Conservation (phyloP, 2,329 filamentous ascomycete species). For the Chaetomiaceae sp. region DNA sequence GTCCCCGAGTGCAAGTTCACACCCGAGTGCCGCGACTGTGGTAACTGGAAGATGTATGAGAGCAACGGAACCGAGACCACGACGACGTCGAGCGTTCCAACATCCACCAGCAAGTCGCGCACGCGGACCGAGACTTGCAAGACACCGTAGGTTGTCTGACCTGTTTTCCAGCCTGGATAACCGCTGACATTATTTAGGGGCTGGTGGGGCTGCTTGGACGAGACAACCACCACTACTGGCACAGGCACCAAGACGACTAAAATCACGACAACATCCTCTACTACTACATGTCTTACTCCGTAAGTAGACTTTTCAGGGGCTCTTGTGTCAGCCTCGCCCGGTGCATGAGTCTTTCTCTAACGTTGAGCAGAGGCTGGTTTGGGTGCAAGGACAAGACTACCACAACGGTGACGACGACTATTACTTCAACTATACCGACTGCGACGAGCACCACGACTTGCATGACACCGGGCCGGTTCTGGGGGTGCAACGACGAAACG, state of each 20-base stretch:
- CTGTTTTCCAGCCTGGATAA: background rate
- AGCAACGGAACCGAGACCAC: constrained; percentile 81
- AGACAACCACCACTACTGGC: constrained; percentile 50
- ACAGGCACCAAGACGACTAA: constrained; percentile 41
- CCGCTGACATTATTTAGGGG: constrained; percentile 39
- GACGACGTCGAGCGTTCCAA: constrained; percentile 56
- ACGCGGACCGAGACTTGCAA: constrained; percentile 82
- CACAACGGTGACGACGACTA: constrained; percentile 33
- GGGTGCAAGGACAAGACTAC: constrained; percentile 56
- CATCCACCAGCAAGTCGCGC: constrained; percentile 52
- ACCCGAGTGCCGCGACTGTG: constrained; percentile 81
- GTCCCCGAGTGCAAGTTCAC: constrained; percentile 75
- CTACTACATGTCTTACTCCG: constrained; percentile 38
- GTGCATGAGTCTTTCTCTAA: constrained; percentile 44
- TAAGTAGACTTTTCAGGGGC: constrained; percentile 33
- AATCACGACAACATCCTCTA: constrained; percentile 38
- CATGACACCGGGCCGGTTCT: constrained; percentile 51
- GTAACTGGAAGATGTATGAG: constrained; percentile 89
- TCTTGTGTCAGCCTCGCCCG: background rate
- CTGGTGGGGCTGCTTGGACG: constrained; percentile 81
- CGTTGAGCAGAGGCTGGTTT: constrained; percentile 51
- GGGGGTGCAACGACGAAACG: constrained; percentile 48
- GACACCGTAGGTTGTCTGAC: constrained; percentile 52
- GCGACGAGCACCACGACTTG: constrained; percentile 40
- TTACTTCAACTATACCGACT: constrained; percentile 30